These are phyloP conservation scores for Naegleria lovaniensis DNA, from an alignment of 208 protist species.

Conservation along the genomic window DNA sequence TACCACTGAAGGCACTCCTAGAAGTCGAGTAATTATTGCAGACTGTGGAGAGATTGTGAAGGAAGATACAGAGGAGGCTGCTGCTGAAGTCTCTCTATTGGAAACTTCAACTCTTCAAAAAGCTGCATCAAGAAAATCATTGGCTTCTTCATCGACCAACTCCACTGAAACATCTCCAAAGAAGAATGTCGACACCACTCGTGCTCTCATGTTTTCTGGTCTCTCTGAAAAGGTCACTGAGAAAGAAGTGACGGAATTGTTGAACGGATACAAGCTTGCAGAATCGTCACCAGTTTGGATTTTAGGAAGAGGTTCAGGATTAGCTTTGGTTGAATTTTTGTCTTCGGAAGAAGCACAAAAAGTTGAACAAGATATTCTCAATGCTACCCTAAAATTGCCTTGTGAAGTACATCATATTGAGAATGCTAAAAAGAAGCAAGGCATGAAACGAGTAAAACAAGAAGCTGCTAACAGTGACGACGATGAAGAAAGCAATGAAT, in stretches of 20 bases:
- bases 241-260: background rate
- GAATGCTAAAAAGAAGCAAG: background rate
- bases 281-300: background rate
- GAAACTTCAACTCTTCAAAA: too few species aligned
- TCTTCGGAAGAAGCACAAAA: background rate
- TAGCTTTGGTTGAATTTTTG: background rate
- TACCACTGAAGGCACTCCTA: background rate
- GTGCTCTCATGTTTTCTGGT: background rate
- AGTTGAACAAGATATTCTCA: background rate
- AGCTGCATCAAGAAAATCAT: background rate
- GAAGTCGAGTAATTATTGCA: background rate
- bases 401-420: background rate
- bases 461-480: background rate
- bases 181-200: background rate
- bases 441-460: background rate
- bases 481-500: background rate
- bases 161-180: background rate
- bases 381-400: background rate
- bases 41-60: constrained; percentile 24
- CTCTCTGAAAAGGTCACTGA: background rate
- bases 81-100: background rate
- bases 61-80: background rate
- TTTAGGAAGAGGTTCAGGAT: background rate
- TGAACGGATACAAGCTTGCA: background rate
- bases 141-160: background rate